Evolutionary conservation across 805 yeast genomes (phyloP), one percentile per base, ranked within the genome.

Genomic region (Scheffersomyces lignosus): DNA sequence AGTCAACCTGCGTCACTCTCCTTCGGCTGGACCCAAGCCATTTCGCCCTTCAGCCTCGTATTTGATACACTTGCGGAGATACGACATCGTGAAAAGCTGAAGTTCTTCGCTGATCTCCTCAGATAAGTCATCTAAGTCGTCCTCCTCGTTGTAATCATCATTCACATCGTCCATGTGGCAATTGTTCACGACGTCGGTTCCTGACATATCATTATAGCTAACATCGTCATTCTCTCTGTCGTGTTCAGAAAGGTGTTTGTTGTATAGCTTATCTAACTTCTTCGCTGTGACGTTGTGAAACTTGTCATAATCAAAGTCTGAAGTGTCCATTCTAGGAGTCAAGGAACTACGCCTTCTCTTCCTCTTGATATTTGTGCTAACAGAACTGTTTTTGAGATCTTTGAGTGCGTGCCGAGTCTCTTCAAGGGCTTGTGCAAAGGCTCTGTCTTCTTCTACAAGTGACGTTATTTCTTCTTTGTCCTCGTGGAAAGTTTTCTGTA

Each of bases 401-500:
- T 43, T 43, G 31, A 56, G 36, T 20, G 44, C 36, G 12, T 36
- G 48, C 36, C 44, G 47, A n/a, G 58, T 47, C 22, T 60, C 62
- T n/a, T 43, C 51, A 23, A 62, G 41, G n/a, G 44, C 38, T 6
- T 44, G 37, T 12, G 48, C 47, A 41, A 51, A 66, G 1, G 54
- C 56, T 22, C 51, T 50, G 40, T 68, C 71, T 33, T 66, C 69
- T 5, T 55, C 58, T 14, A 67, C 30, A 5, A 68, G 45, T 17
- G 43, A 44, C 23, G 47, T 39, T 7, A 69, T 64, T 37, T 68
- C 75, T 31, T 64, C 68, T 34, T 66, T 64, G 40, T 69, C 73
- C 41, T 68, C 73, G 32, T 64, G 66, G 32, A 62, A 63, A 4
- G 68, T 57, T 43, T 61, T 66, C 34, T 62, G 68, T 1, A 65